A percentile compares a stretch with the other conserved stretches of the same genome.
Evolutionary conservation across 108 stramenopile species (phyloP).

Genomic region (Epipyxis sp.): DNA sequence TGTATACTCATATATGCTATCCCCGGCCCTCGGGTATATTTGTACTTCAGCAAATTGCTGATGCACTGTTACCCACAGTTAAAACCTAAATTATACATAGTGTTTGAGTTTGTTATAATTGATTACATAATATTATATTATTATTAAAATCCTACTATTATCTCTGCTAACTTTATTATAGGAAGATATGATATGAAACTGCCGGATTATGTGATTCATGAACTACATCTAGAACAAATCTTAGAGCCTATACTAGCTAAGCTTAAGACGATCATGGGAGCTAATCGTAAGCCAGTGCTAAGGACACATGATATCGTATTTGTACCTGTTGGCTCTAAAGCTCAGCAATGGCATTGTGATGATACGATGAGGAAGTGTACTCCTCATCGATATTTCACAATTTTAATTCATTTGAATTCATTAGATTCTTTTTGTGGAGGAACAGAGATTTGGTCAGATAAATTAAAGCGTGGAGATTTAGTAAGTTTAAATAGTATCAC

Average conservation of each 20-base stretch:
- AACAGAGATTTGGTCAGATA: slow-evolving; percentile 20
- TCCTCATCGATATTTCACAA: slow-evolving; percentile 1
- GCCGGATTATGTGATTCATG: slow-evolving; percentile 15
- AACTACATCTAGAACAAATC: not conserved
- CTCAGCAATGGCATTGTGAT: slow-evolving; percentile 28
- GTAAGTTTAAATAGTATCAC: too few species aligned
- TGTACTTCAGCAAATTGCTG: too few species aligned
- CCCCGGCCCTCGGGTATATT: too few species aligned
- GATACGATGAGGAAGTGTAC: not conserved
- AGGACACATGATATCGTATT: slow-evolving; percentile 28
- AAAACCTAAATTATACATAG: too few species aligned
- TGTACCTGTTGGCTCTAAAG: not conserved
- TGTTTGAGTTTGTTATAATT: too few species aligned
- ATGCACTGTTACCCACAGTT: too few species aligned
- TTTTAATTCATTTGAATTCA: slow-evolving; percentile 15
- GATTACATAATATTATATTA: too few species aligned
- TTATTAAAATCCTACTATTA: too few species aligned
- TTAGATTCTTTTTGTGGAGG: slow-evolving; percentile 17
- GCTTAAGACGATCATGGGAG: slow-evolving; percentile 6
- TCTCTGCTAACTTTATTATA: too few species aligned
- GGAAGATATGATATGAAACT: slow-evolving; percentile 25
- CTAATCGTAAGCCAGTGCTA: not conserved
- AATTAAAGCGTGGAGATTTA: slow-evolving; percentile 20
- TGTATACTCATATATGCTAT: too few species aligned
- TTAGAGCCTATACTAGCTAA: slow-evolving; percentile 15